Evolutionary conservation across 768 basidiomycete genomes (phyloP).

Genomic region (Lactifluus hygrophoroides): DNA sequence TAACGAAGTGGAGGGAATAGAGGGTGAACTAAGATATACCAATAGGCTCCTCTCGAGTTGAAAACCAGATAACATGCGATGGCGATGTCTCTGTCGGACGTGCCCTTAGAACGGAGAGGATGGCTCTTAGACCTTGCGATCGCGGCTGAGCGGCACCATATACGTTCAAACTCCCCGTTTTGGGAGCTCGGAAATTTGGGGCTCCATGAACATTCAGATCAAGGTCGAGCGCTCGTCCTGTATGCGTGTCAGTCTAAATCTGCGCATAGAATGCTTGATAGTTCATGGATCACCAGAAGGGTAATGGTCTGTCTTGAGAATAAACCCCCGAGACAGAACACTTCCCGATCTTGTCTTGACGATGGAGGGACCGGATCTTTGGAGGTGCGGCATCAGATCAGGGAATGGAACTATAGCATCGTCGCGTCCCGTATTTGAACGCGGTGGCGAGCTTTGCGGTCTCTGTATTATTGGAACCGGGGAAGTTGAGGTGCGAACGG

Average conservation of each 20-base stretch:
- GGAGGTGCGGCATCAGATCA: slow-evolving; percentile 55
- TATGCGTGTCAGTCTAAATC: not conserved
- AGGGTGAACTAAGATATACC: slow-evolving; percentile 37
- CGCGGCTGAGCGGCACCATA: slow-evolving; percentile 96
- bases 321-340: slow-evolving; percentile 81
- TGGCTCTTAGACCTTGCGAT: slow-evolving; percentile 81
- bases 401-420: slow-evolving; percentile 27
- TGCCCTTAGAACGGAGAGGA: slow-evolving; percentile 76
- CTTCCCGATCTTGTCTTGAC: slow-evolving; percentile 80
- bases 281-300: slow-evolving; percentile 44
- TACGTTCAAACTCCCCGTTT: slow-evolving; percentile 74
- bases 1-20: not conserved
- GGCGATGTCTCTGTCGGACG: slow-evolving; percentile 54
- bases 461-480: slow-evolving; percentile 2
- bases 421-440: not conserved
- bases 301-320: slow-evolving; percentile 90
- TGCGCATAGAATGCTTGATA: not conserved
- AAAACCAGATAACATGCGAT: slow-evolving; percentile 89
- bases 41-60: slow-evolving; percentile 92
- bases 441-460: slow-evolving; percentile 10
- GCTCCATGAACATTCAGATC: slow-evolving; percentile 91
- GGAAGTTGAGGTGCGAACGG: not conserved
- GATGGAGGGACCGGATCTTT: slow-evolving; percentile 60
- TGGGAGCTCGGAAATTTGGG: slow-evolving; percentile 87
- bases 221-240: slow-evolving; percentile 82